These are phyloP conservation scores for Berkeleyomyces basicola DNA, from an alignment of 2,329 filamentous ascomycete species.

Conservation along the genomic window DNA sequence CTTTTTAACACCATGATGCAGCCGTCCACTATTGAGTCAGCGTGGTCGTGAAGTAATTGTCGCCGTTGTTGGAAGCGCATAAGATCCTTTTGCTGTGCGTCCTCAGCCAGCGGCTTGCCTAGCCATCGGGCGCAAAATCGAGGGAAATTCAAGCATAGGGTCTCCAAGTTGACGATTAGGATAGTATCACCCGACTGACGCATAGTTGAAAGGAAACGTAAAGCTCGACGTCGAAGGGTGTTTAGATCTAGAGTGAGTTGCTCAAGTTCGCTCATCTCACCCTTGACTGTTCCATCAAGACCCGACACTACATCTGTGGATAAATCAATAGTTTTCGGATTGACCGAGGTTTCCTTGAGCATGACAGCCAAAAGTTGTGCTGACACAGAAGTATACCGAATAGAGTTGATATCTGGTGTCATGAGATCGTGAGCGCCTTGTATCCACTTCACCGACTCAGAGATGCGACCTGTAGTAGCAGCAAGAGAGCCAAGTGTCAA, in stretches of 20 bases:
- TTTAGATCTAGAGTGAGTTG: slow-evolving; percentile 42
- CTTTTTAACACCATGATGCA: slow-evolving; percentile 39
- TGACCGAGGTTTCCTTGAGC: slow-evolving; percentile 28
- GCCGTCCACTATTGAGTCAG: slow-evolving; percentile 43
- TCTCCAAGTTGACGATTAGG: slow-evolving; percentile 30
- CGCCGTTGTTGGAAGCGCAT: slow-evolving; percentile 46
- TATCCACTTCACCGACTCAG: slow-evolving; percentile 40
- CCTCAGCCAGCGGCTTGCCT: slow-evolving; percentile 36
- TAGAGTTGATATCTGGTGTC: slow-evolving; percentile 26
- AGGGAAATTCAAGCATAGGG: slow-evolving; percentile 40
- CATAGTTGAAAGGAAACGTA: slow-evolving; percentile 26
- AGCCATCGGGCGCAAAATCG: slow-evolving; percentile 45
- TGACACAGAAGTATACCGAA: slow-evolving; percentile 32
- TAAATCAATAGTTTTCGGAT: slow-evolving; percentile 25
- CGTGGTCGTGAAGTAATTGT: slow-evolving; percentile 33
- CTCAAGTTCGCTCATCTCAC: slow-evolving; percentile 41
- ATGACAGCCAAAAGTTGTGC: slow-evolving; percentile 39
- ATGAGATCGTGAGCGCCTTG: slow-evolving; percentile 27
- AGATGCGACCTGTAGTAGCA: slow-evolving; percentile 27
- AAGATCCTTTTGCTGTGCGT: slow-evolving; percentile 37
- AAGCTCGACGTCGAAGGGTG: slow-evolving; percentile 35
- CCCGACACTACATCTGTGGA: slow-evolving; percentile 33
- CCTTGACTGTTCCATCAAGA: slow-evolving; percentile 42
- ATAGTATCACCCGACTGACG: slow-evolving; percentile 11
- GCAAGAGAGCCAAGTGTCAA: slow-evolving; percentile 36